Evolutionary conservation across 805 yeast genomes (phyloP), one percentile per base, ranked within the genome.

Genomic region (Saccharomycopsis oosterbeekiorum): DNA sequence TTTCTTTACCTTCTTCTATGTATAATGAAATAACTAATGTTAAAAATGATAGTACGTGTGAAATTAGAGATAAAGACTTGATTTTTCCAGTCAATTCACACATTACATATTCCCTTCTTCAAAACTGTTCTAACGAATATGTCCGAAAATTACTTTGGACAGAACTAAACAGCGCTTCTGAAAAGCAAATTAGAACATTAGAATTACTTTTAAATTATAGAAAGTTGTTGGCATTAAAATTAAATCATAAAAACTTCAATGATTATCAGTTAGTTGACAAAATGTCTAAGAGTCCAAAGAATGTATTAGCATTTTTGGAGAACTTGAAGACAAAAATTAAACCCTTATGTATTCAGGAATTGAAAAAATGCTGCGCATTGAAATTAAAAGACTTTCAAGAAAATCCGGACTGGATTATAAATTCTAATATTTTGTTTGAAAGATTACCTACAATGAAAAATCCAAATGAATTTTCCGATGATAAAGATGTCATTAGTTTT

Each of bases 221-320:
- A 61, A 87, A 87, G 2, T 74, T 82, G 1, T 73, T 94, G 41
- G 91, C 98, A 0, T 77, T 78, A 55, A 76, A 89, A 73, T 76
- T 93, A 75, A 93, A 96, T 0, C 82, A 82, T 68, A 67, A 74
- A 24, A 84, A 87, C 41, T 94, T 76, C 73, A 83, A 93, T 0
- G 85, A 86, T 47, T 92, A 94, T 69, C 96, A 89, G 69, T 74
- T 94, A 40, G 84, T 83, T 63, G 96, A 90, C 64, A 94, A 94
- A 71, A 89, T 94, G 96, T 96, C 96, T 9, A 84, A 84, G 64
- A 79, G 74, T 10, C 96, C 97, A 0, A 83, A 82, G 43, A 84
- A 89, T 67, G 99, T 92, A 1, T 71, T 76, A 64, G 77, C 84
- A 10, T 91, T 94, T 66, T 73, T 94, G 59, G 72, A 76, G 1